A percentile compares a stretch with the other conserved stretches of the same genome.
Evolutionary conservation across 164 flowering plant species (phyloP).

Genomic region (Kingdonia uniflora): DNA sequence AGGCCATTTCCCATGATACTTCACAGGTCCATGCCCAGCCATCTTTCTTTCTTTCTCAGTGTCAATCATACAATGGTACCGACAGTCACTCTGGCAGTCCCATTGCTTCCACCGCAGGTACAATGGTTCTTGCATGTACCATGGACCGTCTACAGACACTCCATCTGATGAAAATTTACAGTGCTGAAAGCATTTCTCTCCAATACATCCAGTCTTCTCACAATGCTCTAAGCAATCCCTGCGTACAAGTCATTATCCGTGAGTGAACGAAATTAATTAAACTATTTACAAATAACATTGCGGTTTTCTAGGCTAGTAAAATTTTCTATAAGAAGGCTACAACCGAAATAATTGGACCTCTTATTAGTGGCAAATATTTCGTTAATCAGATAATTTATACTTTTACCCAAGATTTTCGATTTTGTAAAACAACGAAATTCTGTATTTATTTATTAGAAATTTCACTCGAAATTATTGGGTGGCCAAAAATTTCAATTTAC

Average conservation of each 20-base stretch:
- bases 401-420: too few relatives aligned
- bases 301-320: neutral
- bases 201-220: conserved; percentile 74
- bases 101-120: conserved; percentile 77
- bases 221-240: conserved; percentile 46
- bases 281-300: neutral
- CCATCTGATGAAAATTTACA: conserved; percentile 69
- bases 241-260: neutral
- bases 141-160: conserved; percentile 47
- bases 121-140: conserved; percentile 88
- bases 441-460: too few relatives aligned
- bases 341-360: neutral
- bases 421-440: too few relatives aligned
- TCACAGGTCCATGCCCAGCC: conserved; percentile 51
- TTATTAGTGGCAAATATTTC: neutral
- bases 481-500: too few relatives aligned
- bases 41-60: conserved; percentile 56
- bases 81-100: conserved; percentile 84
- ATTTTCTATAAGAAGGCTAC: neutral
- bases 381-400: too few relatives aligned
- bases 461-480: too few relatives aligned
- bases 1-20: conserved; percentile 96
- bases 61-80: conserved; percentile 74
- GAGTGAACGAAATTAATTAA: neutral
- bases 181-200: conserved; percentile 60